Percentiles rank a stretch among this genome's conserved stretches.
These are phyloP conservation scores for Silene vulgaris DNA, from an alignment of 179 eudicot genomes.

Conservation along the genomic window DNA sequence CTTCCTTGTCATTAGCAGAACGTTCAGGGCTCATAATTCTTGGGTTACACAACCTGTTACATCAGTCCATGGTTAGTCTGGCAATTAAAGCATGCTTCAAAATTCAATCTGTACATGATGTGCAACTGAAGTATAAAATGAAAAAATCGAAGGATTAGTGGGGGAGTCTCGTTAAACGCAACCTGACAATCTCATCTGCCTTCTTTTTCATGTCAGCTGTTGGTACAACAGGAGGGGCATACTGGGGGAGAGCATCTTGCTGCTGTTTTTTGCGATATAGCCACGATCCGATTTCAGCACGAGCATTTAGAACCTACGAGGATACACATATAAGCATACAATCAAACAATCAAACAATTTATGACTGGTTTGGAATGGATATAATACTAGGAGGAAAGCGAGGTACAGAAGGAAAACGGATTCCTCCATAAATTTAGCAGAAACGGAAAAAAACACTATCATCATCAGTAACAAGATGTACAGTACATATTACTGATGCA, in stretches of 20 bases:
- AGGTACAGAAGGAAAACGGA: no score
- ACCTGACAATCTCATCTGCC: not conserved
- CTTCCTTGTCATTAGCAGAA: not conserved
- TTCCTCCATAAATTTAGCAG: no score
- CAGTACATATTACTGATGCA: slow-evolving; percentile 16
- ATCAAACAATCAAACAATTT: no score
- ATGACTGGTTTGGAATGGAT: no score
- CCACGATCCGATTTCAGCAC: slow-evolving; percentile 72
- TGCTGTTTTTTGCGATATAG: slow-evolving; percentile 64
- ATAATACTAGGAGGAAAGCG: no score
- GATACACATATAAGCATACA: not conserved
- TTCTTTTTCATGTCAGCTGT: not conserved
- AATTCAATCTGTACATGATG: no score
- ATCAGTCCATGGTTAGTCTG: not conserved
- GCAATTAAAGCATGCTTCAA: not conserved
- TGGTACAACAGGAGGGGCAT: slow-evolving; percentile 39
- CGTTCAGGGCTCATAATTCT: not conserved
- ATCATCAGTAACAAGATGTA: not conserved
- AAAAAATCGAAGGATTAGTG: not conserved
- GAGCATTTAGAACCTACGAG: slow-evolving; percentile 20
- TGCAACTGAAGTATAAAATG: not conserved
- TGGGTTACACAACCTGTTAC: not conserved
- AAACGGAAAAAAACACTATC: no score
- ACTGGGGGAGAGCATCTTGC: slow-evolving; percentile 66
- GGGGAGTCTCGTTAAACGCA: not conserved